Conservation (phyloP, 495 filamentous ascomycete species). For the Chaetomium tenue region DNA sequence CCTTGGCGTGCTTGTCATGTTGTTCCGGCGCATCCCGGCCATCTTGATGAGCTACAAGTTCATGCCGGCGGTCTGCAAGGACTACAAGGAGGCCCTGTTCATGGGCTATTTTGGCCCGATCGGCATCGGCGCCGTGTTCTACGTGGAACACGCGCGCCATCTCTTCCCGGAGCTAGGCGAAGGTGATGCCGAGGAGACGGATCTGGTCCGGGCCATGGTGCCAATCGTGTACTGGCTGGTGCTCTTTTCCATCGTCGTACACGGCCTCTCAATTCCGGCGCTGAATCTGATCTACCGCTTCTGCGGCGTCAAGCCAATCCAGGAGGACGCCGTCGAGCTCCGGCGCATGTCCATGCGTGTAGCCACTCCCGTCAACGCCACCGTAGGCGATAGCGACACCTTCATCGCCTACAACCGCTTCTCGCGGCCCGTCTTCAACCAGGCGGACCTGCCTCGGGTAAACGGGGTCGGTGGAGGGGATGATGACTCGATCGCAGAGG, state of each 20-base stretch:
- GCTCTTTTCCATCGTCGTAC: slow-evolving; percentile 57
- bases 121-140: slow-evolving; percentile 82
- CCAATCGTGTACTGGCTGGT: slow-evolving; percentile 61
- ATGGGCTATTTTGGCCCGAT: slow-evolving; percentile 92
- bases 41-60: slow-evolving; percentile 52
- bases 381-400: slow-evolving; percentile 36
- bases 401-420: slow-evolving; percentile 59
- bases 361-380: slow-evolving; percentile 53
- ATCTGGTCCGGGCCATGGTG: slow-evolving; percentile 49
- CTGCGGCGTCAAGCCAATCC: slow-evolving; percentile 47
- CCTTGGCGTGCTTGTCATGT: slow-evolving; percentile 70
- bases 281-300: slow-evolving; percentile 50
- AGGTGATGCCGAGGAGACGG: slow-evolving; percentile 55
- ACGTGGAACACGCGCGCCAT: slow-evolving; percentile 62
- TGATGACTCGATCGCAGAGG: neutral
- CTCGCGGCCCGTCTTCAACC: slow-evolving; percentile 42
- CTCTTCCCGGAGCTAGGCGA: slow-evolving; percentile 52
- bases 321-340: slow-evolving; percentile 54
- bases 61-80: slow-evolving; percentile 66
- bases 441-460: slow-evolving; percentile 1
- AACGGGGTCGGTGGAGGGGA: neutral
- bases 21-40: slow-evolving; percentile 54
- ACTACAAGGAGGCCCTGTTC: slow-evolving; percentile 64
- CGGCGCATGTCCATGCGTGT: slow-evolving; percentile 50
- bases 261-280: slow-evolving; percentile 57